Percentiles rank a stretch among this genome's conserved stretches.
Conservation (phyloP, 202 grass and related monocot species). For the Musa balbisiana region DNA sequence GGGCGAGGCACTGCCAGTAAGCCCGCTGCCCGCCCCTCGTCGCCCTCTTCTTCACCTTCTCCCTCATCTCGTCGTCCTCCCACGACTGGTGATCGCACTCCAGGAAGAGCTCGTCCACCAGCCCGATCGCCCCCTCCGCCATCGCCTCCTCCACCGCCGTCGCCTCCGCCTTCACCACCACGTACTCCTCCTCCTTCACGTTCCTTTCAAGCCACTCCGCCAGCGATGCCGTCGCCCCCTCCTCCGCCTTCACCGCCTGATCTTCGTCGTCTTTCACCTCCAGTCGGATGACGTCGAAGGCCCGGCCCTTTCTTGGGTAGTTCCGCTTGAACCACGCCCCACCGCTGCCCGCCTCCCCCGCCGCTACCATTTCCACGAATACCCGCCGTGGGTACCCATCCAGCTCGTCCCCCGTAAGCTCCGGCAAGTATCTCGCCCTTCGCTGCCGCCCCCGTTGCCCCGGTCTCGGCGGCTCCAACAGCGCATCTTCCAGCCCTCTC, state of each 20-base stretch:
- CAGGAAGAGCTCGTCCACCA: conserved; percentile 38
- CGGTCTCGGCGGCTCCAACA: conserved; percentile 25
- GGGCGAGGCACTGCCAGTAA: conserved; percentile 45
- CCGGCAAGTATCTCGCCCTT: conserved; percentile 28
- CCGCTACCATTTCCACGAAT: conserved; percentile 26
- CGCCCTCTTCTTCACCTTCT: neutral
- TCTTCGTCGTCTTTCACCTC: conserved; percentile 10
- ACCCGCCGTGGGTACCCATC: conserved; percentile 25
- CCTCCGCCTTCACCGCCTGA: neutral
- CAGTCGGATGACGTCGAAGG: conserved; percentile 30
- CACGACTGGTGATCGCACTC: conserved; percentile 34
- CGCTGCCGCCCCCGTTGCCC: neutral
- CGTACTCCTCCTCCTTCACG: conserved; percentile 37
- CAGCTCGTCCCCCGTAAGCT: conserved; percentile 22
- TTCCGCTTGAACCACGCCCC: conserved; percentile 30
- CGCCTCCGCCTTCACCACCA: conserved; percentile 34
- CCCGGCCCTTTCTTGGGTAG: conserved; percentile 25
- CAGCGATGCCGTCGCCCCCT: neutral
- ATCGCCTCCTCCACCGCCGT: conserved; percentile 32
- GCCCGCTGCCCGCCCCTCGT: neutral
- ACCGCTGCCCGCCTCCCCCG: conserved; percentile 1
- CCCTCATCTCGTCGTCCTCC: conserved; percentile 18
- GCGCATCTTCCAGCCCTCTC: conserved; percentile 26
- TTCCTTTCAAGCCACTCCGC: conserved; percentile 29
- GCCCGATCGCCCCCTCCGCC: conserved; percentile 13